A percentile compares a stretch with the other conserved stretches of the same genome.
These are phyloP conservation scores for Stenocarpella maydis DNA, from an alignment of 2,329 filamentous ascomycete genomes.

Conservation along the genomic window DNA sequence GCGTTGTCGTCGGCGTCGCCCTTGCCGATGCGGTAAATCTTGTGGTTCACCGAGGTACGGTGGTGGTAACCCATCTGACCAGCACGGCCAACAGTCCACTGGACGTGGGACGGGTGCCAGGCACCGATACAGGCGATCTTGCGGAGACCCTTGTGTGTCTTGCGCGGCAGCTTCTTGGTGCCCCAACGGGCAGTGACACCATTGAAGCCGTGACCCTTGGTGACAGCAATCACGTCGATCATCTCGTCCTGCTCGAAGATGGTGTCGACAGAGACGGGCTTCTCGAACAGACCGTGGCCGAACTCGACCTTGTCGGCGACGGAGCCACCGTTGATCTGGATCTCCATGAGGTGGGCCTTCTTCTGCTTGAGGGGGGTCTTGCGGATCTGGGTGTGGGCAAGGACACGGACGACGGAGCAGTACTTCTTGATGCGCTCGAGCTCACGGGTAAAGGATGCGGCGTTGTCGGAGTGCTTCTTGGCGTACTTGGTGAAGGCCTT, in stretches of 20 bases:
- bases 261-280: constrained; percentile 90
- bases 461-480: constrained; percentile 99
- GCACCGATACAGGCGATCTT: constrained; percentile 99
- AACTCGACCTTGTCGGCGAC: constrained; percentile 97
- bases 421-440: constrained; percentile 99
- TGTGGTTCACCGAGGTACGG: constrained; percentile 99
- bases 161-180: constrained; percentile 99
- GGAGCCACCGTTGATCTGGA: constrained; percentile 98
- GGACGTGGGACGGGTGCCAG: constrained; percentile 99
- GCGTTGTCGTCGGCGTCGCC: constrained; percentile 89
- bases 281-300: constrained; percentile 96
- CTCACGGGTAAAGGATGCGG: constrained; percentile 91
- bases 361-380: constrained; percentile 99
- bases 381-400: constrained; percentile 99
- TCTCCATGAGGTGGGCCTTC: constrained; percentile 99
- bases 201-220: constrained; percentile 98
- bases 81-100: constrained; percentile 99
- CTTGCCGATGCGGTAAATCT: constrained; percentile 99
- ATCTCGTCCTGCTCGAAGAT: constrained; percentile 99
- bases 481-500: constrained; percentile 99
- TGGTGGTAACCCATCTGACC: constrained; percentile 99
- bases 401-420: constrained; percentile 98
- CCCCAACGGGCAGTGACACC: constrained; percentile 99
- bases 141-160: constrained; percentile 99
- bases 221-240: constrained; percentile 98